Conservation (phyloP, 192 early-diverging fungal genomes). For the Diversispora epigaea region DNA sequence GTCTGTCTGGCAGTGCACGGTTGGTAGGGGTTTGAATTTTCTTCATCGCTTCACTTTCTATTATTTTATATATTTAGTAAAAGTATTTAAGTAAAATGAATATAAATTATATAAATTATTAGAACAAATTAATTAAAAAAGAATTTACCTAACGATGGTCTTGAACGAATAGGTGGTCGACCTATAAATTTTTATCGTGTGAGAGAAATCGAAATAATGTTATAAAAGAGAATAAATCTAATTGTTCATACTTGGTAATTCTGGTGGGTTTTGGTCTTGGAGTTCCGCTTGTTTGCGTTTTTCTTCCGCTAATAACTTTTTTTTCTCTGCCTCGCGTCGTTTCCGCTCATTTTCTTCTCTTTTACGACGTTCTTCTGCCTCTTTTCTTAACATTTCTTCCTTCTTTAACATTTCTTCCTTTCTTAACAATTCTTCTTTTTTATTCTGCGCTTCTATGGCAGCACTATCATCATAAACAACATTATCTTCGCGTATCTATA, state of each 20-base stretch:
- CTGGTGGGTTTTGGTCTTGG: not conserved
- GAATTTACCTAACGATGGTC: not conserved
- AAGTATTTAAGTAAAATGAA: not conserved
- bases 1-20: slow-evolving; percentile 27
- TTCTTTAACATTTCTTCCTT: slow-evolving; percentile 16
- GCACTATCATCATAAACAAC: slow-evolving; percentile 30
- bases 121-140: not conserved
- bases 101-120: not conserved
- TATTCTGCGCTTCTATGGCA: slow-evolving; percentile 27
- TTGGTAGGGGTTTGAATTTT: slow-evolving; percentile 33
- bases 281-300: slow-evolving; percentile 37
- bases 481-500: slow-evolving; percentile 29
- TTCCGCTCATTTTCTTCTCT: slow-evolving; percentile 33
- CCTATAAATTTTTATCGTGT: not conserved
- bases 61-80: not conserved
- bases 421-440: not conserved
- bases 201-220: not conserved
- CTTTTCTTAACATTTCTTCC: slow-evolving; percentile 9
- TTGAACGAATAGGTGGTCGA: slow-evolving; percentile 17
- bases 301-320: slow-evolving; percentile 36
- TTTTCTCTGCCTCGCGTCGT: slow-evolving; percentile 36
- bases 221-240: not conserved
- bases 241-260: slow-evolving; percentile 12
- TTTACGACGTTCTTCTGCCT: slow-evolving; percentile 31
- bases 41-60: slow-evolving; percentile 14